Base-by-base conservation (phyloP, 495 filamentous ascomycete genomes). In the Terfezia boudieri region DNA sequence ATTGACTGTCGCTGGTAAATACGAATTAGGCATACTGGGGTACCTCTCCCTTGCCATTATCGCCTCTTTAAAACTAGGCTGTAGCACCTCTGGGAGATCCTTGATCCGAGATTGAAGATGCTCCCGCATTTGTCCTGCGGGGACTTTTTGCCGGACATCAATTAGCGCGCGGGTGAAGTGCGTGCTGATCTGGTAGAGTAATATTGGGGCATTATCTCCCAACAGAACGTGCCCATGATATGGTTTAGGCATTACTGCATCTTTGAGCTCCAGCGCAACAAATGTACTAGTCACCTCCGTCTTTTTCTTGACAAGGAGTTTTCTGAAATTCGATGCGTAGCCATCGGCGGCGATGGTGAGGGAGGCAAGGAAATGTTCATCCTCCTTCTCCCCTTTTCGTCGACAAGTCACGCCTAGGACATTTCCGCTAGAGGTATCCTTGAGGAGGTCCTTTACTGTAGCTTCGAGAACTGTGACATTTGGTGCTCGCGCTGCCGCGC, bases 161-260 rank as follows among this genome's bases (percentile, higher is more conserved):
- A 96, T 75, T 11, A 98, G 75, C 17, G 83, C 83, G 49, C 90
- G 77, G 4, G 90, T 98, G 67, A 95, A 90, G 70, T 82, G 86
- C 11, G 85, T 83, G 60, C 92, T 89, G 68, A 98, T 98, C 70
- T 96, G 90, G 72, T 98, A 98, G 56, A 98, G 75, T 17, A 98
- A 79, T 49, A 94, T 80, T 1, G 89, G 89, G 6, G 80, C 75
- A 36, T 75, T 74, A 54, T 83, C 77, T 55, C 82, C 81, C 55
- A 98, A 79, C 38, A 95, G 71, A 52, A 98, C 89, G 65, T 93
- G 89, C 16, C 90, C 90, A 67, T 83, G 81, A 57, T 75, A 67
- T 3, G 81, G 77, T 22, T 68, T 67, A 5, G 88, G 86, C 2
- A 96, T 76, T 16, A 76, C 70, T 35, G 82, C 83, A 66, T 98